Conservation (phyloP, 768 basidiomycete genomes). For the Hypsizygus marmoreus region DNA sequence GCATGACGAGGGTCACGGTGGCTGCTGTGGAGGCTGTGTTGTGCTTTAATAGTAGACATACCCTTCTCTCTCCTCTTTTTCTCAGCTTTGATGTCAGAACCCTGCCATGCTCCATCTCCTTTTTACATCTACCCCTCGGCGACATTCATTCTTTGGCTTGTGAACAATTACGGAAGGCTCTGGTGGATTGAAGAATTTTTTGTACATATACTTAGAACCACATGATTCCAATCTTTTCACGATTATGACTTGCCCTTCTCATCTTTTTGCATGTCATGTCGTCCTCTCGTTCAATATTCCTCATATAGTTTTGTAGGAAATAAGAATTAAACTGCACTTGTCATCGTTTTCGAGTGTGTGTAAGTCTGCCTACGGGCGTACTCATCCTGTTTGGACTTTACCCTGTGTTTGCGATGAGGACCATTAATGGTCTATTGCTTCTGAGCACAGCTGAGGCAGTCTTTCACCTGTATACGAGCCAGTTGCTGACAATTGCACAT, state of each 20-base stretch:
- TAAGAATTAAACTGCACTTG: no score
- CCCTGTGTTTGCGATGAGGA: no score
- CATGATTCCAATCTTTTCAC: constrained; percentile 3
- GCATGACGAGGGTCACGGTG: constrained; percentile 52
- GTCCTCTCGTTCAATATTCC: no score
- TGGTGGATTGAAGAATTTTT: constrained; percentile 16
- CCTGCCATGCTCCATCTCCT: constrained; percentile 30
- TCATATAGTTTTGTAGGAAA: no score
- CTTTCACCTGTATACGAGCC: constrained; percentile 10
- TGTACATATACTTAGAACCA: constrained; percentile 21
- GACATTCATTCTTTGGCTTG: constrained; percentile 13
- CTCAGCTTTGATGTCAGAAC: constrained; percentile 14
- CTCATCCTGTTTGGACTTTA: no score
- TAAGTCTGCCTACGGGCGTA: no score
- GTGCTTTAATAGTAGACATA: constrained; percentile 47
- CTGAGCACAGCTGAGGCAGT: constrained; percentile 13
- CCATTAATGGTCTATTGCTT: no score
- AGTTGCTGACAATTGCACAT: background rate
- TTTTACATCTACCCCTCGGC: constrained; percentile 11
- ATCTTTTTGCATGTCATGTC: no score
- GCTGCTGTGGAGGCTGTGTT: constrained; percentile 74
- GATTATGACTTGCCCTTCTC: constrained; percentile 4
- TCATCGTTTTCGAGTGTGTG: no score
- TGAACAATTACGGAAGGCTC: constrained; percentile 19
- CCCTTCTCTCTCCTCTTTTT: constrained; percentile 12